Evolutionary conservation across 208 protist species (phyloP).

Genomic region (Leishmania arabica): DNA sequence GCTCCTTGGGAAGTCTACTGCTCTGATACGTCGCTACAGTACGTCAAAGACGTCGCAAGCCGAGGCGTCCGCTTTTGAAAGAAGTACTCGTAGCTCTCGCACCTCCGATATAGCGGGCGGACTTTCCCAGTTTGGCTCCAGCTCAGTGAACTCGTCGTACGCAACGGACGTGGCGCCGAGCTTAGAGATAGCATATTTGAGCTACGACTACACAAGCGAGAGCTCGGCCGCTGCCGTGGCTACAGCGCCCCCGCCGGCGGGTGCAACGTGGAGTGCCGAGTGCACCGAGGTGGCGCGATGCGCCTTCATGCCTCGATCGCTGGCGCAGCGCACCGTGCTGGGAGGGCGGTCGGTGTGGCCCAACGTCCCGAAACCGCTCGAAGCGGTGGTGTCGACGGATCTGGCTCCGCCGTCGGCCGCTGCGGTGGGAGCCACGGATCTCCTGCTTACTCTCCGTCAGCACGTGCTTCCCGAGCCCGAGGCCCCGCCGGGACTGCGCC

Average conservation of each 20-base stretch:
- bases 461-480: constrained; percentile 31
- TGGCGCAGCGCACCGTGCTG: constrained; percentile 26
- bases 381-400: not conserved
- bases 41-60: not conserved
- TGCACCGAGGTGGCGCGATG: constrained; percentile 34
- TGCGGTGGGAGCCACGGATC: constrained; percentile 10
- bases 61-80: not conserved
- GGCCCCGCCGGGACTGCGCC: constrained; percentile 15
- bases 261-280: constrained; percentile 24
- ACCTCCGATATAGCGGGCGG: not conserved
- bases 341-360: constrained; percentile 25
- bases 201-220: not conserved
- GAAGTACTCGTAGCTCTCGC: not conserved
- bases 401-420: not conserved
- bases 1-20: constrained; percentile 23
- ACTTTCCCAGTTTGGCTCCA: not conserved
- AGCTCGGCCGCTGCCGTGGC: not conserved
- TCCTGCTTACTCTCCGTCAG: constrained; percentile 31
- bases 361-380: constrained; percentile 22
- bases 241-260: not conserved
- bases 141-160: not conserved
- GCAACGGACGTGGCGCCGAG: not conserved
- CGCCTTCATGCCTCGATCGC: constrained; percentile 31
- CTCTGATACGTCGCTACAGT: constrained; percentile 12
- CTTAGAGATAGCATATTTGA: not conserved